phyloP scores from a whole-genome alignment of 164 flowering plant species.

The Vitis amurensis region DNA sequence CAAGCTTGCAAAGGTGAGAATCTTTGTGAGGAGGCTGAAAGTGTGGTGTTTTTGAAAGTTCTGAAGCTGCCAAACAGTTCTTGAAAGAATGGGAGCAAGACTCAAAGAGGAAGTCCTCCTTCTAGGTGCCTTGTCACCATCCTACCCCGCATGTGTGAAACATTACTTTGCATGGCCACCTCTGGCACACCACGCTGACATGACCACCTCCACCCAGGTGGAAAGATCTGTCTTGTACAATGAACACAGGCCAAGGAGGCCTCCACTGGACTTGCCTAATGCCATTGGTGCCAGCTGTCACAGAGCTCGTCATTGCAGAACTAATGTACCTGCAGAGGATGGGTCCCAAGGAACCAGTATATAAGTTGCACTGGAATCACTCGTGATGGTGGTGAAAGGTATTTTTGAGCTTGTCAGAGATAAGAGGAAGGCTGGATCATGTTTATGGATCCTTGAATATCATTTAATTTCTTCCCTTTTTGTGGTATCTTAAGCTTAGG shows the following conservation, averaged over 20 bases:
- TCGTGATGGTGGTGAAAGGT: conserved; percentile 86
- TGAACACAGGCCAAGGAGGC: conserved; percentile 69
- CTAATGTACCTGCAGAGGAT: conserved; percentile 75
- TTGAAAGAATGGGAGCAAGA: too few species aligned
- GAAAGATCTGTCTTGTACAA: conserved; percentile 73
- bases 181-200: too few species aligned
- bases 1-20: conserved; percentile 49
- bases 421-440: too few species aligned
- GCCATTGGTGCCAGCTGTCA: conserved; percentile 93
- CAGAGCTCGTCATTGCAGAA: conserved; percentile 85
- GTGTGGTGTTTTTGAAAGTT: too few species aligned
- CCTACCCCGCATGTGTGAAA: too few species aligned
- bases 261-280: conserved; percentile 92
- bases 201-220: conserved; percentile 31
- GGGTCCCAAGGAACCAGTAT: conserved; percentile 79
- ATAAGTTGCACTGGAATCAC: conserved; percentile 89
- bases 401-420: too few species aligned
- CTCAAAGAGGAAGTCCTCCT: too few species aligned
- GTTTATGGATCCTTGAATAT: neutral
- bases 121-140: too few species aligned
- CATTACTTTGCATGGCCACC: too few species aligned
- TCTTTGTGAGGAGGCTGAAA: conserved; percentile 35
- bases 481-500: neutral
- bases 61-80: too few species aligned
- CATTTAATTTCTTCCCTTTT: neutral